Evolutionary conservation across 2,329 filamentous ascomycete genomes (phyloP).

Genomic region (Hymenoscyphus infarciens): DNA sequence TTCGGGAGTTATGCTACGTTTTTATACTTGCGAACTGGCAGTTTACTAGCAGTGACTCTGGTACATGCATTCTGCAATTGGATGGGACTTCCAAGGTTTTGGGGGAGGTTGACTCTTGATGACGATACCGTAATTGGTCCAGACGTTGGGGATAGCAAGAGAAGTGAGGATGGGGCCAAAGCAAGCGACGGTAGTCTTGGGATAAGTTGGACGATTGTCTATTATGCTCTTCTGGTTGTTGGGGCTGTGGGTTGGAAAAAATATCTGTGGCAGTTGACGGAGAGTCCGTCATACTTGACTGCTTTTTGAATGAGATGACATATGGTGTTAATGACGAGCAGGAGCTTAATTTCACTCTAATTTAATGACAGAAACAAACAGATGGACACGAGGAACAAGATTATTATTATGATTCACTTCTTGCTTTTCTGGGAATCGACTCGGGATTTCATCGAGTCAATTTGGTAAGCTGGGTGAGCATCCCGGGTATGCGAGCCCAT

Average conservation of each 20-base stretch:
- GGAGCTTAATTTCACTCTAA: neutral
- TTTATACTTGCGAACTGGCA: conserved; percentile 80
- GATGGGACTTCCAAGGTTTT: conserved; percentile 83
- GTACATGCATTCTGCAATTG: conserved; percentile 90
- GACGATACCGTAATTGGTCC: conserved; percentile 25
- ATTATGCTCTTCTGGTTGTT: conserved; percentile 71
- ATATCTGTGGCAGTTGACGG: conserved; percentile 68
- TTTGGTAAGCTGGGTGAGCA: neutral
- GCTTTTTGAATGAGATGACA: conserved; percentile 20
- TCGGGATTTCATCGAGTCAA: neutral
- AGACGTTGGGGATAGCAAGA: conserved; percentile 36
- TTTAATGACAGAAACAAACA: neutral
- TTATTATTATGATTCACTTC: neutral
- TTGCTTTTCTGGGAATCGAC: too few relatives aligned
- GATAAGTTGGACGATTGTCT: conserved; percentile 67
- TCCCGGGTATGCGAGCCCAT: too few relatives aligned
- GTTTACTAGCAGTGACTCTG: conserved; percentile 68
- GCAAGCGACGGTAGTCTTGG: conserved; percentile 35
- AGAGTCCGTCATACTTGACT: conserved; percentile 51
- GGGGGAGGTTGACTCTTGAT: conserved; percentile 65
- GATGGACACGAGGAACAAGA: neutral
- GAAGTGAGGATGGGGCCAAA: conserved; percentile 37
- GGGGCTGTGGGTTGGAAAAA: conserved; percentile 71
- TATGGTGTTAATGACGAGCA: neutral
- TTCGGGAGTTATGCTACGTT: conserved; percentile 95